Base-by-base conservation (phyloP, 352 stramenopile genomes). In the Phytophthora aleatoria region DNA sequence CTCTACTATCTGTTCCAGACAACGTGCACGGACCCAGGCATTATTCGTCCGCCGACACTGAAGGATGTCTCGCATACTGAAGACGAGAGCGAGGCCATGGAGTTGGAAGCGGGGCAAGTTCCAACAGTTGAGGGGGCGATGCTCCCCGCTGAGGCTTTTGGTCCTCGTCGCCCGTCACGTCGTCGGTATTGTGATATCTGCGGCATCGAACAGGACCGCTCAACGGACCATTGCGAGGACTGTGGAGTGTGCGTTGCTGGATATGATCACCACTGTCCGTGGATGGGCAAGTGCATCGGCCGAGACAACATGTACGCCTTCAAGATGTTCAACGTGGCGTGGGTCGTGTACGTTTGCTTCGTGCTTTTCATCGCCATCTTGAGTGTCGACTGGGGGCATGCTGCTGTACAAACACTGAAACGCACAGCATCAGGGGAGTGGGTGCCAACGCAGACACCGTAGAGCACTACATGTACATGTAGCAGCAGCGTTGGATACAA, bases 201-300 rank as follows among this genome's bases (percentile, higher is more conserved):
- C 50, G 67, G 75, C 43, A 77, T 91, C 43, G 49, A 78, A 31
- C 85, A 92, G 61, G 69, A 77, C 15, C 65, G 64, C 11, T 74
- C 74, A 48, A 90, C 90, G 4, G 84, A 92, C 13, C 95, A 98
- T 73, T 98, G 95, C 79, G 83, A 96, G 10, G 91, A 98, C 56
- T 98, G 93, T 52, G 91, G 95, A 60, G 89, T 98, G 39, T 98
- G 95, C 63, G 83, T 98, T 28, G 89, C 85, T 67, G 83, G 82
- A 5, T 87, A 89, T 48, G 82, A 94, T 44, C 95, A 98, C 76
- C 91, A 98, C 64, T 98, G 92, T 74, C 92, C 94, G 33, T 98
- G 91, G 90, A 97, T 97, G 87, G 91, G 93, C 48, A 98, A 96
- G 50, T 97, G 91, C 67, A 97, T 98, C 66, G 94, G 92, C 15